phyloP scores from a whole-genome alignment of 1,284 basidiomycete genomes.

The Coniferiporia sulphurascens region DNA sequence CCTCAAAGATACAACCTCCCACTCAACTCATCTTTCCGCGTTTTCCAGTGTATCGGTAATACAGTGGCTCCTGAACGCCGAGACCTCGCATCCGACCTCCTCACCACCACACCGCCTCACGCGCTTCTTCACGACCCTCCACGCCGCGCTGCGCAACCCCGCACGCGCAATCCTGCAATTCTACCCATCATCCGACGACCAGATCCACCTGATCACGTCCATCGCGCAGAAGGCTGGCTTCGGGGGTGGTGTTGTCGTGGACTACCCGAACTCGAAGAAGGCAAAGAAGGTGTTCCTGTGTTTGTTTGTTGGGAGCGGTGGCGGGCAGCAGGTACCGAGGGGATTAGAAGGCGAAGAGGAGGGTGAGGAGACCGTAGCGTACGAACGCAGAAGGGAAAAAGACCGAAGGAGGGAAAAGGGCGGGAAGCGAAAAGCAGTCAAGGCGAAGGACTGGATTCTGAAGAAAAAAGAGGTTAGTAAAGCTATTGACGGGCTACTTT shows the following conservation, averaged over 20 bases:
- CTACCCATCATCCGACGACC: conserved; percentile 93
- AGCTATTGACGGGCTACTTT: background rate
- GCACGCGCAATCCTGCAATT: conserved; percentile 94
- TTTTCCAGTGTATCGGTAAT: conserved; percentile 85
- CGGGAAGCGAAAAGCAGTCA: conserved; percentile 61
- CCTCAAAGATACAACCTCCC: background rate
- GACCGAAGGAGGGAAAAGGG: conserved; percentile 48
- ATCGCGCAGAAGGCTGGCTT: conserved; percentile 95
- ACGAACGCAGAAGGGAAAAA: conserved; percentile 66
- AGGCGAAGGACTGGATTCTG: conserved; percentile 77
- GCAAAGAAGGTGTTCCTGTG: conserved; percentile 91
- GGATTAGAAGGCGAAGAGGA: conserved; percentile 61
- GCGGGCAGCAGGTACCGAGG: conserved; percentile 60
- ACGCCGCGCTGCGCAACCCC: conserved; percentile 87
- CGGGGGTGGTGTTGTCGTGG: conserved; percentile 94
- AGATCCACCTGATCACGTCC: conserved; percentile 91
- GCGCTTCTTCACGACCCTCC: conserved; percentile 95
- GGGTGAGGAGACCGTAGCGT: conserved; percentile 47
- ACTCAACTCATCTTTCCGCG: background rate
- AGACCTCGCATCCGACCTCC: conserved; percentile 84
- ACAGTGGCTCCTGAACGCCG: conserved; percentile 98
- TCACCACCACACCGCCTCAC: conserved; percentile 90
- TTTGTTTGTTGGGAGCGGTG: conserved; percentile 78
- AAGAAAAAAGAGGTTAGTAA: conserved; percentile 73
- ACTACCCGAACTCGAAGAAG: conserved; percentile 95